Evolutionary conservation across 2,329 filamentous ascomycete genomes (phyloP).

Genomic region (Alternaria triticina): DNA sequence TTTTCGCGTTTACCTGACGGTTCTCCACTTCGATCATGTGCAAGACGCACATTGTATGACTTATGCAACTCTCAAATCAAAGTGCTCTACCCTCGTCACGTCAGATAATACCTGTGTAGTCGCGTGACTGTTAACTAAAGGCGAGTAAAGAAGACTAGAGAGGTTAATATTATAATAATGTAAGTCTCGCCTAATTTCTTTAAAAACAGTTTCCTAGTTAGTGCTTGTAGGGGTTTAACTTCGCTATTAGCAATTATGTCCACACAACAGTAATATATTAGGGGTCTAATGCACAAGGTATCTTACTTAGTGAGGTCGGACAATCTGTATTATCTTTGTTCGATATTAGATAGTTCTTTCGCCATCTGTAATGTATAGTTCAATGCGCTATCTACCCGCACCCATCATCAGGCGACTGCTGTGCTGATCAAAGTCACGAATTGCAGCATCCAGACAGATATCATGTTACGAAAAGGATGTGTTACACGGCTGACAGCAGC

Average conservation of each 20-base stretch:
- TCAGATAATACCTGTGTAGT: background rate
- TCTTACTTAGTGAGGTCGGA: background rate
- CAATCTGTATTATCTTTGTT: background rate
- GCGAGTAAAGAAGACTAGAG: background rate
- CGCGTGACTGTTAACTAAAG: background rate
- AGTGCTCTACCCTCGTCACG: conserved; percentile 12
- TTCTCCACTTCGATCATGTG: conserved; percentile 25
- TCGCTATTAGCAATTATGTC: background rate
- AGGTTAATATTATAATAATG: background rate
- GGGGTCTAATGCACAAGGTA: background rate
- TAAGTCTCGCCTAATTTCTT: background rate
- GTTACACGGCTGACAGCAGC: background rate
- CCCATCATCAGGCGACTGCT: background rate
- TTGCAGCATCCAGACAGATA: background rate
- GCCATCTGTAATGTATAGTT: background rate
- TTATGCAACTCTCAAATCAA: conserved; percentile 31
- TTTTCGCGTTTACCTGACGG: conserved; percentile 31
- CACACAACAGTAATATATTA: background rate
- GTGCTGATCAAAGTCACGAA: background rate
- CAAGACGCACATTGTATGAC: conserved; percentile 25
- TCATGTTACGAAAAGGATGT: background rate
- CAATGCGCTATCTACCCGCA: background rate
- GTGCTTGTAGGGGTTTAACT: background rate
- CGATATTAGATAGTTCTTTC: background rate
- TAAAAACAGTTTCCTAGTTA: background rate